Base-by-base conservation (phyloP, 805 yeast species). In the Pichia pseudocactophila region DNA sequence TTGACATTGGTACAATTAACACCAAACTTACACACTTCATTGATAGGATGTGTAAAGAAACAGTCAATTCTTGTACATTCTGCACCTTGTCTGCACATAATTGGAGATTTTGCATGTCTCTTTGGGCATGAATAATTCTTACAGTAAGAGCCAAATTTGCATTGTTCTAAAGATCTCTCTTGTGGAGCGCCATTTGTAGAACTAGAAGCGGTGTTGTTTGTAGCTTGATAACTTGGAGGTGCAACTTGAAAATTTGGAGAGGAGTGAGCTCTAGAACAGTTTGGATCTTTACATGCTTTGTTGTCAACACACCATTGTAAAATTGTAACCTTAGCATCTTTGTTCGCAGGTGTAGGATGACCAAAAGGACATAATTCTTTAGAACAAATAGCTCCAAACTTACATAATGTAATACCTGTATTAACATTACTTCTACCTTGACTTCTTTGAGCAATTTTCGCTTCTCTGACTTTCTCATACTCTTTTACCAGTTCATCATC, bases 311-410 rank as follows among this genome's bases (percentile, higher is more conserved):
- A 88, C 95, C 95, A 84, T 50, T 77, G 81, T 37, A 74, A 64
- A 15, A 73, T 71, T 13, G 74, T 66, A 33, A 87, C 85, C 52
- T 78, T 76, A 25, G 88, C 87, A 47, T 73, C 78, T 48, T 71
- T 75, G 63, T 82, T 85, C 15, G 86, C 82, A 2, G 94, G 92
- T 0, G 95, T 85, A 36, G 97, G 96, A 58, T 88, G 96, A 20
- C 88, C 96, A 65, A 80, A 86, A 25, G 88, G 86, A 66, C 96
- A 88, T 48, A 76, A 64, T 47, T 78, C 86, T 55, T 83, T 84
- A 19, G 84, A 69, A 63, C 96, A 88, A 32, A 76, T 61, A 19
- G 71, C 68, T 38, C 90, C 92, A 61, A 76, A 88, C 58, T 82
- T 83, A 67, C 96, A 88, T 30, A 81, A 55, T 2, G 74, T 73